Conservation (phyloP, 495 filamentous ascomycete species). For the Pseudotulostoma volvatum region DNA sequence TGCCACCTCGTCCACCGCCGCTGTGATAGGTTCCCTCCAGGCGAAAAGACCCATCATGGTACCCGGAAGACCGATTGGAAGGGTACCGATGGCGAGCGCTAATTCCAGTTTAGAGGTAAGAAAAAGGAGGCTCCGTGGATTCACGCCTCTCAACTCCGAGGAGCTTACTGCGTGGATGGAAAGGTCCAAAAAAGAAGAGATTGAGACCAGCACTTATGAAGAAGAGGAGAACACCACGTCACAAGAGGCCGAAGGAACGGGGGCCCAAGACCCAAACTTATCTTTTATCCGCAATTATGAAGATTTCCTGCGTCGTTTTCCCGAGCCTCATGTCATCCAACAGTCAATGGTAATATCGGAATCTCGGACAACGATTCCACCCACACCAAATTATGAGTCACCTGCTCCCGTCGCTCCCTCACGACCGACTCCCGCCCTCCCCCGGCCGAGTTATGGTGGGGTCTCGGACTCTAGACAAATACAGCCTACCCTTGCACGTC, state of each 20-base stretch:
- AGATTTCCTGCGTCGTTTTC: slow-evolving; percentile 72
- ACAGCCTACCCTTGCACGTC: slow-evolving; percentile 33
- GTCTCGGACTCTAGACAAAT: slow-evolving; percentile 51
- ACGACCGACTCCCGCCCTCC: slow-evolving; percentile 70
- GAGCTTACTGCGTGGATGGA: slow-evolving; percentile 46
- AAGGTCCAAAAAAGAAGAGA: slow-evolving; percentile 37
- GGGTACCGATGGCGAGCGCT: slow-evolving; percentile 36
- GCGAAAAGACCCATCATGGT: slow-evolving; percentile 18
- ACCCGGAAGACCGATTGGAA: slow-evolving; percentile 32
- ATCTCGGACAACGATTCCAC: slow-evolving; percentile 9
- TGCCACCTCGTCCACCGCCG: slow-evolving; percentile 36
- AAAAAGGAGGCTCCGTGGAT: slow-evolving; percentile 39
- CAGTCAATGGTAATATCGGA: slow-evolving; percentile 54
- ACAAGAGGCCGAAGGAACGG: slow-evolving; percentile 22
- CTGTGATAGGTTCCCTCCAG: slow-evolving; percentile 31
- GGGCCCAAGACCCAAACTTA: slow-evolving; percentile 18
- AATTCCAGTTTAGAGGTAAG: slow-evolving; percentile 36
- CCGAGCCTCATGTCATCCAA: slow-evolving; percentile 49
- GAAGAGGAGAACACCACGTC: slow-evolving; percentile 20
- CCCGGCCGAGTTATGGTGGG: slow-evolving; percentile 76
- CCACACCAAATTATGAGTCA: slow-evolving; percentile 23
- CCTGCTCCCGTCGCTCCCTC: slow-evolving; percentile 28
- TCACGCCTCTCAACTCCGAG: slow-evolving; percentile 42
- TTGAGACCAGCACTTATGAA: slow-evolving; percentile 27
- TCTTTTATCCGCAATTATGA: slow-evolving; percentile 43